phyloP scores from a whole-genome alignment of 805 yeast genomes.

The Saccharomycopsis sp. region DNA sequence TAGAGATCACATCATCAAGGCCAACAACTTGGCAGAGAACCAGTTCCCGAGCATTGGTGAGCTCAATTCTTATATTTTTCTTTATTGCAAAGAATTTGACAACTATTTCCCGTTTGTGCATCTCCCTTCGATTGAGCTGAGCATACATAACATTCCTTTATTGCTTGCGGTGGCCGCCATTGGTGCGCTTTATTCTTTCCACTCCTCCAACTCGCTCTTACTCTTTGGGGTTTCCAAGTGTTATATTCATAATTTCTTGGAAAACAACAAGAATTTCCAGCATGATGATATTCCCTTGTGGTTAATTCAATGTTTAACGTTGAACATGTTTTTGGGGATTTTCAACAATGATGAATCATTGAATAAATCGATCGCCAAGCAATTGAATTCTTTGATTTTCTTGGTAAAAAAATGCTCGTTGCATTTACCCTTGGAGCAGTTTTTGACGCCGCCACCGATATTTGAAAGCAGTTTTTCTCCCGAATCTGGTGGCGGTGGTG shows the following conservation, averaged over 20 bases:
- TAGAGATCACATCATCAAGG: conserved; percentile 36
- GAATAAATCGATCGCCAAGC: conserved; percentile 62
- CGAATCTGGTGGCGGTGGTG: conserved; percentile 25
- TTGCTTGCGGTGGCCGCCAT: conserved; percentile 75
- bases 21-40: conserved; percentile 43
- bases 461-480: conserved; percentile 33
- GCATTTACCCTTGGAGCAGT: conserved; percentile 47
- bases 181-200: conserved; percentile 82
- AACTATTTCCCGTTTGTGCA: conserved; percentile 81
- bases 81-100: conserved; percentile 71
- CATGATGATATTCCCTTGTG: conserved; percentile 67
- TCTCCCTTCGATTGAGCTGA: conserved; percentile 47
- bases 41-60: conserved; percentile 73
- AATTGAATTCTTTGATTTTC: conserved; percentile 70
- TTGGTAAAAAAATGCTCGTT: conserved; percentile 65
- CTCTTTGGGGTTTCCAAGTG: conserved; percentile 59
- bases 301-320: conserved; percentile 76
- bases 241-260: conserved; percentile 59
- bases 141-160: conserved; percentile 50
- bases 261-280: conserved; percentile 34
- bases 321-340: conserved; percentile 75
- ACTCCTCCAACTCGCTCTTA: conserved; percentile 64
- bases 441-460: conserved; percentile 33
- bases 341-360: conserved; percentile 61
- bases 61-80: conserved; percentile 63